Evolutionary conservation across 2,329 filamentous ascomycete genomes (phyloP).

Genomic region (Paraphoma sp.): DNA sequence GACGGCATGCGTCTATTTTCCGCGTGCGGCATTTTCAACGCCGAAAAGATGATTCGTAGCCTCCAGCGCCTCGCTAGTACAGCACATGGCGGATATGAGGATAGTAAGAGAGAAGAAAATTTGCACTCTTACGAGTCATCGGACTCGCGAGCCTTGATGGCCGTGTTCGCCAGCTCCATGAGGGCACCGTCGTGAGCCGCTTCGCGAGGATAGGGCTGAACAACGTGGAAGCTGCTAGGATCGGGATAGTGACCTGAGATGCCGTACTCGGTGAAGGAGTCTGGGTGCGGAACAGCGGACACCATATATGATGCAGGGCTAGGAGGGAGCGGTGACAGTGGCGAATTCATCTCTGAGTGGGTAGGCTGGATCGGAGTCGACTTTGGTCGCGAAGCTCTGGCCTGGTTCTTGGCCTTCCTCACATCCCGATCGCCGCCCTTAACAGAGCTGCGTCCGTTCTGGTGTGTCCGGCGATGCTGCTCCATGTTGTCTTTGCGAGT

Average conservation of each 20-base stretch:
- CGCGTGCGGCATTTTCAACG: conserved; percentile 29
- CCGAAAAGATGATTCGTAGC: conserved; percentile 13
- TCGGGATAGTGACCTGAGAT: conserved; percentile 38
- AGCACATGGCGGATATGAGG: not conserved
- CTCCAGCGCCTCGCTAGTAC: conserved; percentile 18
- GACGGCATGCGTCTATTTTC: conserved; percentile 50
- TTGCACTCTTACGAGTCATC: too few species aligned
- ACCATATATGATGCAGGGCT: conserved; percentile 39
- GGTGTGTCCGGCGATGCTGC: conserved; percentile 80
- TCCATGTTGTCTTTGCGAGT: conserved; percentile 88
- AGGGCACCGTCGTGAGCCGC: not conserved
- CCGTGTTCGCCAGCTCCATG: not conserved
- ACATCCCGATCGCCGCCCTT: conserved; percentile 44
- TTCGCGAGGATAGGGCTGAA: conserved; percentile 3
- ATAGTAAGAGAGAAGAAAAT: not conserved
- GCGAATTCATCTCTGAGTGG: conserved; percentile 23
- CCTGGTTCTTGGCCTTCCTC: conserved; percentile 46
- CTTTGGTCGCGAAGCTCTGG: conserved; percentile 36
- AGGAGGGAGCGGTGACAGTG: conserved; percentile 33
- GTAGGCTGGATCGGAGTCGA: conserved; percentile 39
- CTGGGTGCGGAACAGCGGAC: conserved; percentile 33
- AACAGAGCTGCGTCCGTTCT: conserved; percentile 54
- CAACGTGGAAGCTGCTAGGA: conserved; percentile 32
- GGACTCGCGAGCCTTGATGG: not conserved
- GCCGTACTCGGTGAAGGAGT: conserved; percentile 30